Evolutionary conservation across 2,329 filamentous ascomycete species (phyloP).

Genomic region (Mollisiaceae sp.): DNA sequence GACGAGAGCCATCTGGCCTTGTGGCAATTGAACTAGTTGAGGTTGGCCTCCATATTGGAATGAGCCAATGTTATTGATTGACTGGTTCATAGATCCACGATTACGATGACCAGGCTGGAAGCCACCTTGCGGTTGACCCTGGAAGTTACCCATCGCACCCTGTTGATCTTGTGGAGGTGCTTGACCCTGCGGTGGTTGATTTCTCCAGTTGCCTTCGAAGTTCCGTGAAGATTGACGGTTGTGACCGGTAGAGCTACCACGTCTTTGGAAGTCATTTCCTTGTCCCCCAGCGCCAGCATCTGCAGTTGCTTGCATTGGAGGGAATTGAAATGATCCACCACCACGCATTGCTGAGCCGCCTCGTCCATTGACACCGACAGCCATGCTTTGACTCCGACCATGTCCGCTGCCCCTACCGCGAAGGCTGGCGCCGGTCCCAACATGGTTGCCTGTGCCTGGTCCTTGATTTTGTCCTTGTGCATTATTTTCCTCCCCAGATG

Average conservation of each 20-base stretch:
- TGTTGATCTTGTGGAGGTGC: conserved; percentile 55
- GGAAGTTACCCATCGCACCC: conserved; percentile 65
- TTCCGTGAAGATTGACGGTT: conserved; percentile 85
- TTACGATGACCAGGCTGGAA: conserved; percentile 94
- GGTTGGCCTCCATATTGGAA: conserved; percentile 91
- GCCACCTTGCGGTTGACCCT: conserved; percentile 70
- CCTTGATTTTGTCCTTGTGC: conserved; percentile 32
- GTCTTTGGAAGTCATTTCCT: conserved; percentile 70
- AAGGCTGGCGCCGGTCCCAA: conserved; percentile 28
- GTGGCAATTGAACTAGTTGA: conserved; percentile 83
- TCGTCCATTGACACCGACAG: conserved; percentile 71
- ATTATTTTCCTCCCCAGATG: conserved; percentile 38
- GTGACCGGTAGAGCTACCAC: conserved; percentile 73
- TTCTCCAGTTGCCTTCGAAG: conserved; percentile 98
- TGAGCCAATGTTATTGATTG: conserved; percentile 79
- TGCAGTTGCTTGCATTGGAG: conserved; percentile 55
- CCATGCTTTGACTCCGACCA: conserved; percentile 90
- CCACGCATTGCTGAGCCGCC: conserved; percentile 64
- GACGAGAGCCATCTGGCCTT: conserved; percentile 83
- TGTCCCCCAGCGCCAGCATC: conserved; percentile 54
- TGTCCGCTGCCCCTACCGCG: conserved; percentile 64
- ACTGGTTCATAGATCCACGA: conserved; percentile 85
- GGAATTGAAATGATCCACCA: conserved; percentile 76
- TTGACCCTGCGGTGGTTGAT: conserved; percentile 62
- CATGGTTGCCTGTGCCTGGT: conserved; percentile 33